A percentile compares a stretch with the other conserved stretches of the same genome.
These are phyloP conservation scores for Microsporum audouinii DNA, from an alignment of 2,329 filamentous ascomycete species.

Conservation along the genomic window DNA sequence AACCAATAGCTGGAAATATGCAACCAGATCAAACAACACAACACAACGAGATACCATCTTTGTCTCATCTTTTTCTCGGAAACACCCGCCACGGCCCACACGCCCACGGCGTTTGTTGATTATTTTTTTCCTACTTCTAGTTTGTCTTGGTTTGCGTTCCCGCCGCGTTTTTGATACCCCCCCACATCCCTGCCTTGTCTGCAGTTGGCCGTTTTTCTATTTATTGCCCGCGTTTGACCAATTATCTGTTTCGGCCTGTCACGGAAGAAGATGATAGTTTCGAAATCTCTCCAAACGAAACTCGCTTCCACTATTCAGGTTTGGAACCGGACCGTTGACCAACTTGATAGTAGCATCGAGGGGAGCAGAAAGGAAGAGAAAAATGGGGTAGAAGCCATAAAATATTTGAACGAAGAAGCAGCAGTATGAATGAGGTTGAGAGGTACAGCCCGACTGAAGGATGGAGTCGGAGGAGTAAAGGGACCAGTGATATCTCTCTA, in stretches of 20 bases:
- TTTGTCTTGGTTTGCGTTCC: neutral
- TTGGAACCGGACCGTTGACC: neutral
- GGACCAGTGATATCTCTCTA: slow-evolving; percentile 12
- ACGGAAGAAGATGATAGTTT: neutral
- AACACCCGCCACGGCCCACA: neutral
- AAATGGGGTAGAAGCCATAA: neutral
- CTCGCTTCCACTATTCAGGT: neutral
- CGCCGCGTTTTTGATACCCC: neutral
- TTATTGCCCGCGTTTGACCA: neutral
- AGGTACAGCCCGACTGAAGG: neutral
- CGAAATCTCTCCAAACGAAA: neutral
- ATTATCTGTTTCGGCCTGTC: neutral
- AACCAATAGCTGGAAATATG: neutral
- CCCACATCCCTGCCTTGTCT: neutral
- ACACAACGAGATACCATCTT: neutral
- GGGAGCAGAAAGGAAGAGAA: neutral
- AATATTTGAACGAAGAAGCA: neutral
- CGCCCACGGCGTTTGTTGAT: neutral
- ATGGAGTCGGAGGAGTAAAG: neutral
- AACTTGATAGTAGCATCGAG: neutral
- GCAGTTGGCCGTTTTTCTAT: neutral
- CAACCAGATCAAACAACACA: neutral
- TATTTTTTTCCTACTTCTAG: neutral
- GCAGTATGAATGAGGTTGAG: neutral
- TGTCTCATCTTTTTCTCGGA: neutral